Base-by-base conservation (phyloP, 345 rosid species). In the Heritiera fomes region DNA sequence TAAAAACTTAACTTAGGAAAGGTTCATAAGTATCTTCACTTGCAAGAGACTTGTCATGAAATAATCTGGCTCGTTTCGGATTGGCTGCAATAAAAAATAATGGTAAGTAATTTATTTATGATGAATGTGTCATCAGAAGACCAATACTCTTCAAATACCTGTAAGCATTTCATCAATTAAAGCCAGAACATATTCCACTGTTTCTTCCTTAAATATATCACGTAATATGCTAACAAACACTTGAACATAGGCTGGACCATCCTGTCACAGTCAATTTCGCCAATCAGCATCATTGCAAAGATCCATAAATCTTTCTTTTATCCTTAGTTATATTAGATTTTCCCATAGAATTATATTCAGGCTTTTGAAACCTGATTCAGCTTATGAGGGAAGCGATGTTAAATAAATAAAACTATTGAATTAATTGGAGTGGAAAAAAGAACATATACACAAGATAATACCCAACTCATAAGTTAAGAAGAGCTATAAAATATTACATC, bases 141-240 rank as follows among this genome's bases (percentile, higher is more conserved):
- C 13, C 46, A 59, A 74, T 65, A 58, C 3, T 43, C 40, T 52
- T 65, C 60, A 68, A 28, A 38, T 83, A 94, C 98, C 98, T 80
- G 93, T 80, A 62, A 94, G 90, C 94, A 96, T 90, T 83, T 96
- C 95, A 87, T 91, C 98, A 83, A 94, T 84, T 82, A 96, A 86
- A 77, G 95, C 95, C 84, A 96, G 87, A 79, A 96, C 97, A 96
- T 96, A 94, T 82, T 96, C 99, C 64, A 96, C 94, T 1, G 98
- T 96, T 78, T 96, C 99, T 84, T 94, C 98, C 86, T 96, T 96
- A 81, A 83, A 89, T 70, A 94, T 94, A 72, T 96, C 97, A 49
- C 92, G 91, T 75, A 96, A 84, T 72, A 96, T 96, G 90, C 83
- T 85, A 81, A 92, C 97, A 89, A 96, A 96, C 46, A 92, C 91